phyloP scores from a whole-genome alignment of 2,329 filamentous ascomycete species.

The Cladosporium halotolerans region DNA sequence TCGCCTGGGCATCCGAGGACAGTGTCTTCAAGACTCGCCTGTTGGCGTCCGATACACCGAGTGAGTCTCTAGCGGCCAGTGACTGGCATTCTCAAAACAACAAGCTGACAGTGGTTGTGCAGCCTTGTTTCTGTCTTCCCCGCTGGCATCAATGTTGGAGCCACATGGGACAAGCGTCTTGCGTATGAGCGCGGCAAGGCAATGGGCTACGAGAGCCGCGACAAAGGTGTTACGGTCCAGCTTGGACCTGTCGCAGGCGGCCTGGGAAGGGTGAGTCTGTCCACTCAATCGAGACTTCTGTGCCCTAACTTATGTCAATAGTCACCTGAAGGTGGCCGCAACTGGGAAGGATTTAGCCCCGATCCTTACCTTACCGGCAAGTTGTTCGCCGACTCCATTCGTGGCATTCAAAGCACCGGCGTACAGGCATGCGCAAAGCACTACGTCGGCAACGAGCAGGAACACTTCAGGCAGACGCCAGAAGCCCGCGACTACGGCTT shows the following conservation, averaged over 20 bases:
- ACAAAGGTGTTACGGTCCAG: constrained; percentile 43
- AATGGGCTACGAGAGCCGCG: constrained; percentile 66
- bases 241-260: constrained; percentile 65
- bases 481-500: constrained; percentile 30
- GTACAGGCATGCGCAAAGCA: constrained; percentile 45
- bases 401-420: constrained; percentile 36
- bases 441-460: constrained; percentile 58
- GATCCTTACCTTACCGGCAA: constrained; percentile 43
- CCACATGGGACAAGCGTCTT: constrained; percentile 53
- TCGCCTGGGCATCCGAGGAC: constrained; percentile 59
- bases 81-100: constrained; percentile 62
- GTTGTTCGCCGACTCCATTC: constrained; percentile 35
- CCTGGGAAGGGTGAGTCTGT: constrained; percentile 49
- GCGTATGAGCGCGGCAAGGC: constrained; percentile 61
- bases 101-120: constrained; percentile 64
- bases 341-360: constrained; percentile 54
- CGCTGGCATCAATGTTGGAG: constrained; percentile 29
- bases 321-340: constrained; percentile 59
- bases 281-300: neutral
- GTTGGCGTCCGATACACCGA: constrained; percentile 72
- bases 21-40: constrained; percentile 86
- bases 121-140: constrained; percentile 35
- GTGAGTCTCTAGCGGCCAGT: constrained; percentile 12
- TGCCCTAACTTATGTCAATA: neutral
- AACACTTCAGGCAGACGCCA: constrained; percentile 37